Conservation (phyloP, 805 yeast genomes). For the Priceomyces carsonii region DNA sequence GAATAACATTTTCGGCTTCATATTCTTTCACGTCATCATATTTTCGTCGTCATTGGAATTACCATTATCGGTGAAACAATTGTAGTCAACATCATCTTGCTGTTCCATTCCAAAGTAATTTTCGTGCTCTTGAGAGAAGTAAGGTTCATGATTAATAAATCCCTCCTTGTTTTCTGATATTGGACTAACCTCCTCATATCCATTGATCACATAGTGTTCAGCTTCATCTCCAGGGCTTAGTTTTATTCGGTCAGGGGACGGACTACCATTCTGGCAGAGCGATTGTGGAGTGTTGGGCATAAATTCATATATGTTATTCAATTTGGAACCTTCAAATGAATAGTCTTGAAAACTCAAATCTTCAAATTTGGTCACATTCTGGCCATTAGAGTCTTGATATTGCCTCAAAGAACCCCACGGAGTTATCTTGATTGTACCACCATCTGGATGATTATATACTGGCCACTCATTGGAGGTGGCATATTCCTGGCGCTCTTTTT, state of each 20-base stretch:
- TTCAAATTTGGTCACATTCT: conserved; percentile 49
- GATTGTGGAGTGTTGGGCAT: conserved; percentile 29
- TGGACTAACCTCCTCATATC: conserved; percentile 22
- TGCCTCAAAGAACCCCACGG: conserved; percentile 64
- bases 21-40: conserved; percentile 9
- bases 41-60: conserved; percentile 9
- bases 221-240: conserved; percentile 41
- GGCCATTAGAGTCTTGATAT: conserved; percentile 43
- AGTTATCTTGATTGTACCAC: conserved; percentile 60
- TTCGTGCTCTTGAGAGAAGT: conserved; percentile 34
- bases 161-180: conserved; percentile 7
- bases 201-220: conserved; percentile 38
- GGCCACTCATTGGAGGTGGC: conserved; percentile 49
- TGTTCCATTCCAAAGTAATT: conserved; percentile 38
- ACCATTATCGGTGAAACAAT: conserved; percentile 3
- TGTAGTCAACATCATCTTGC: conserved; percentile 14
- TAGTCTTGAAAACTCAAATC: conserved; percentile 33
- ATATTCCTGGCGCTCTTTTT: conserved; percentile 14
- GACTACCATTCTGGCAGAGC: conserved; percentile 11
- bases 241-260: conserved; percentile 18
- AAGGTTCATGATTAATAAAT: conserved; percentile 6
- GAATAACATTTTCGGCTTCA: too few species aligned
- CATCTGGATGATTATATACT: conserved; percentile 59
- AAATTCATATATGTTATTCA: conserved; percentile 6
- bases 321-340: conserved; percentile 8